phyloP scores from a whole-genome alignment of 345 rosid genomes.

The Bruguiera gymnorhiza region DNA sequence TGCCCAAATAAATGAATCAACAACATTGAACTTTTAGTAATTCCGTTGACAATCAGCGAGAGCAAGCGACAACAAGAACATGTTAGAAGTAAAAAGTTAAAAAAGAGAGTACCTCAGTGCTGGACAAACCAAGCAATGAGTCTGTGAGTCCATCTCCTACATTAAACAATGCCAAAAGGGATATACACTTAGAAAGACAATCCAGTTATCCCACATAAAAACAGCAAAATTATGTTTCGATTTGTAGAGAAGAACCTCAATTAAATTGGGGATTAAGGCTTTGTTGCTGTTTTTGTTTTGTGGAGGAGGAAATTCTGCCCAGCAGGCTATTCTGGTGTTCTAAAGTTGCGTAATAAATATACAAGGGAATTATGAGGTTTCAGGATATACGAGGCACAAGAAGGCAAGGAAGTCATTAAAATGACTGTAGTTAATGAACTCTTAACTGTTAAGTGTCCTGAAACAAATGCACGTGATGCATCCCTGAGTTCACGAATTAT shows the following conservation, averaged over 20 bases:
- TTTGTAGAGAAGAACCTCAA: too few relatives aligned
- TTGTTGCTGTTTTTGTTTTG: too few relatives aligned
- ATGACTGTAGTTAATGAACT: neutral
- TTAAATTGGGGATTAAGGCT: too few relatives aligned
- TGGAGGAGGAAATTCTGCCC: too few relatives aligned
- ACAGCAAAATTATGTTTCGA: too few relatives aligned
- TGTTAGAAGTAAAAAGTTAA: neutral
- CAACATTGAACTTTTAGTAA: neutral
- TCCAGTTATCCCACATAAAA: neutral
- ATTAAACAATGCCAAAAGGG: constrained; percentile 11
- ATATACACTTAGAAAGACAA: neutral
- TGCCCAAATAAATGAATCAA: constrained; percentile 22
- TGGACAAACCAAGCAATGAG: constrained; percentile 67
- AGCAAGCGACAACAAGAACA: neutral
- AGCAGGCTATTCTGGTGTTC: too few relatives aligned
- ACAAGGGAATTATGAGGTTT: too few relatives aligned
- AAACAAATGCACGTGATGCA: constrained; percentile 90
- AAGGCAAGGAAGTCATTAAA: too few relatives aligned
- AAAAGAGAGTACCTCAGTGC: constrained; percentile 57
- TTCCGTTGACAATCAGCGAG: neutral
- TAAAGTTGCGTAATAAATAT: too few relatives aligned
- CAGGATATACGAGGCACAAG: too few relatives aligned
- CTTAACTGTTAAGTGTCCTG: constrained; percentile 90
- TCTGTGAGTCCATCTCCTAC: constrained; percentile 92
- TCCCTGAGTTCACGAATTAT: constrained; percentile 47